Conservation (phyloP, 495 filamentous ascomycete genomes). For the Aspergillus panamensis region DNA sequence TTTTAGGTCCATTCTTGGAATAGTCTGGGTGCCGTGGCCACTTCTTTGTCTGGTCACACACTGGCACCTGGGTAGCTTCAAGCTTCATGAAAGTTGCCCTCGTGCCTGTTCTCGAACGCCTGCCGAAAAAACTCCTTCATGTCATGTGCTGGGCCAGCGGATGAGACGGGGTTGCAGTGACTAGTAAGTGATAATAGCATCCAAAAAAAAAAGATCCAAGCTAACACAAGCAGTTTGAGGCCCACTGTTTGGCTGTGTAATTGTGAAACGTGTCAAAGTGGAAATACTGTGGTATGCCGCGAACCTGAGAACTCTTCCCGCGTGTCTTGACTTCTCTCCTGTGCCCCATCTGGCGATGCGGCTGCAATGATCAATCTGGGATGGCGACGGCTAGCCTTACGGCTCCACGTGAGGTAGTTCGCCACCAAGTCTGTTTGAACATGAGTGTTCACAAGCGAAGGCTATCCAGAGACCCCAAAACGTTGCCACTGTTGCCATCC, state of each 20-base stretch:
- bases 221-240: background rate
- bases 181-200: background rate
- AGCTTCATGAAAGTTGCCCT: conserved; percentile 1
- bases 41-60: conserved; percentile 2
- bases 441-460: background rate
- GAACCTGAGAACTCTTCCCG: background rate
- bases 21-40: background rate
- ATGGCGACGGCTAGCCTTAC: background rate
- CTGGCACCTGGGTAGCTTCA: background rate
- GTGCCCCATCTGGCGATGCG: background rate
- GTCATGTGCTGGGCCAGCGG: conserved; percentile 1
- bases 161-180: background rate
- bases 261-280: background rate
- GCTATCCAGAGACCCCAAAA: background rate
- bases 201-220: background rate
- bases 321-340: background rate
- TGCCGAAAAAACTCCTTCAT: background rate
- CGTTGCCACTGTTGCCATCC: background rate
- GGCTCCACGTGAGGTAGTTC: background rate
- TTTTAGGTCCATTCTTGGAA: background rate
- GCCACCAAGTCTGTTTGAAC: background rate
- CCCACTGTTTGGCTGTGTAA: background rate
- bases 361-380: background rate
- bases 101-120: background rate
- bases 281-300: background rate